These are phyloP conservation scores for Thalassiosira sp. DNA, from an alignment of 352 stramenopile species.

Conservation along the genomic window DNA sequence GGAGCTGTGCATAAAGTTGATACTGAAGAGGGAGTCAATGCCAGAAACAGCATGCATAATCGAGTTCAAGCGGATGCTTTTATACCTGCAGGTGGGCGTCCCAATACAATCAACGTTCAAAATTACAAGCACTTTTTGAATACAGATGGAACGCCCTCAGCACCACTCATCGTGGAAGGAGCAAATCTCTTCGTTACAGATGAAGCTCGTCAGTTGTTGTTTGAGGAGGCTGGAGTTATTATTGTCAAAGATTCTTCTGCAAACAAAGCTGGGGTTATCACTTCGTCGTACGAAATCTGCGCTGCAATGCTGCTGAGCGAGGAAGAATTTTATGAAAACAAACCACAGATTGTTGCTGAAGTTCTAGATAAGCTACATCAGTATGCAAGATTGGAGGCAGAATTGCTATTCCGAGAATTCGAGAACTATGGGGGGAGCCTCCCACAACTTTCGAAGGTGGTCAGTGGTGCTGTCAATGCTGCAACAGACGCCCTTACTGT, in stretches of 20 bases:
- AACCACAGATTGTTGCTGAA: constrained; percentile 91
- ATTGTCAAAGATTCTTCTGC: constrained; percentile 97
- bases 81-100: constrained; percentile 93
- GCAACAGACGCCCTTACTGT: constrained; percentile 92
- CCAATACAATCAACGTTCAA: constrained; percentile 92
- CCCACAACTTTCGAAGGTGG: constrained; percentile 91
- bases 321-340: constrained; percentile 95
- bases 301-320: constrained; percentile 94
- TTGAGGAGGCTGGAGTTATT: constrained; percentile 93
- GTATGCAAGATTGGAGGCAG: constrained; percentile 91
- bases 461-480: constrained; percentile 94
- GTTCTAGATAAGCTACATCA: constrained; percentile 93
- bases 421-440: constrained; percentile 85
- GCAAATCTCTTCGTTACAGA: constrained; percentile 97
- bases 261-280: constrained; percentile 89
- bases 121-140: constrained; percentile 91
- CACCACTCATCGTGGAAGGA: constrained; percentile 95
- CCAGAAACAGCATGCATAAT: constrained; percentile 97
- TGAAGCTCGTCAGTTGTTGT: constrained; percentile 92
- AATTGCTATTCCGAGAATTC: constrained; percentile 98
- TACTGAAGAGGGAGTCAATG: constrained; percentile 92
- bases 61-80: constrained; percentile 95
- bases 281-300: constrained; percentile 87
- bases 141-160: constrained; percentile 85
- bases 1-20: constrained; percentile 77